Evolutionary conservation across 2,329 filamentous ascomycete species (phyloP), one percentile per base, ranked within the genome.

Genomic region (Remersonia thermophila): DNA sequence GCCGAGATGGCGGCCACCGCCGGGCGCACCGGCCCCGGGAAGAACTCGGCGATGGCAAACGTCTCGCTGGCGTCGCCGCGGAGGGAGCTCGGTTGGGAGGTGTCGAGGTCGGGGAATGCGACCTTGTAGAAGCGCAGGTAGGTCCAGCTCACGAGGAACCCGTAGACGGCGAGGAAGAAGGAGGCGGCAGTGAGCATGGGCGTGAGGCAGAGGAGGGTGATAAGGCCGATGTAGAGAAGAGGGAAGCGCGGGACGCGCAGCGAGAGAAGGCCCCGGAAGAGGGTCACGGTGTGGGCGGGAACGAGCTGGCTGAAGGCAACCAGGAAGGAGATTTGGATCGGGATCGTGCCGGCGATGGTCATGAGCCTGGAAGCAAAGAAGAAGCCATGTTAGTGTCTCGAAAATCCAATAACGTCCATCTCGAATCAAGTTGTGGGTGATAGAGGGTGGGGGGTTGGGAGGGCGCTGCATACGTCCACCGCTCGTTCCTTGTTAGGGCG

Each of bases 241-340:
- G 74, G 75, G 49, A 78, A 76, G 32, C 72, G 65, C 13, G 76
- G 76, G 37, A 98, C 86, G 48, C 89, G 83, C 57, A 96, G 77
- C 41, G 91, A 93, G 40, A 96, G 57, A 42, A 94, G 65, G 45
- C 86, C 86, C 46, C 82, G 81, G 64, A 94, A 89, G 40, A 98
- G 74, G 4, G 89, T 91, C 36, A 96, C 89, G 9, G 91, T 98
- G 59, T 98, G 91, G 43, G 94, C 87, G 15, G 91, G 91, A 26
- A 96, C 82, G 33, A 98, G 83, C 61, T 98, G 91, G 62, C 93
- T 96, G 62, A 96, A 94, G 37, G 89, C 84, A 51, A 96, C 84
- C 43, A 98, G 81, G 64, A 96, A 96, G 43, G 83, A 80, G 32
- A 91, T 86, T 59, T 95, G 89, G 39, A 95, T 68, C 12, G 87